Evolutionary conservation across 306 rosid species (phyloP).

Genomic region (Echinosophora koreensis): DNA sequence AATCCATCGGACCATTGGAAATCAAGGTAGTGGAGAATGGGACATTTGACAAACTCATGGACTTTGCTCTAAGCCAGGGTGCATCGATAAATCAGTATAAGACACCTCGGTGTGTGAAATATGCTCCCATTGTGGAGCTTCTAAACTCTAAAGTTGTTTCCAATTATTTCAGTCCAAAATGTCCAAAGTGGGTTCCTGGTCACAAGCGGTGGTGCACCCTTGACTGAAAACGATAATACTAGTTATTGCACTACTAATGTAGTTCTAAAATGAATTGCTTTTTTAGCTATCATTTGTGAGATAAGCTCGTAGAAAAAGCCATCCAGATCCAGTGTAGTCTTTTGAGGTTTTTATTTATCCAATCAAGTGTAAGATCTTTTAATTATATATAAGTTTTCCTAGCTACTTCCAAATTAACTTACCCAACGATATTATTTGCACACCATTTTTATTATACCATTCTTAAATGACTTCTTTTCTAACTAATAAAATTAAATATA

Average conservation of each 20-base stretch:
- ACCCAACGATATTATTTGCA: not conserved
- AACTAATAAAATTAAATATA: no score
- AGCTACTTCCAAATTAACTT: not conserved
- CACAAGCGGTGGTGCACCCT: slow-evolving; percentile 49
- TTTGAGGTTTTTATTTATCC: not conserved
- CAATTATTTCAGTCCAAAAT: slow-evolving; percentile 56
- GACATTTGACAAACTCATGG: slow-evolving; percentile 70
- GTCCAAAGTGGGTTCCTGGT: slow-evolving; percentile 65
- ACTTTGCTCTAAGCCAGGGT: slow-evolving; percentile 61
- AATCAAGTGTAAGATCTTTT: slow-evolving; percentile 25
- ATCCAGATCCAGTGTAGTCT: slow-evolving; percentile 9
- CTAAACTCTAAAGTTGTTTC: slow-evolving; percentile 52
- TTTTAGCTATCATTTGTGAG: slow-evolving; percentile 23
- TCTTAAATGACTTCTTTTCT: not conserved
- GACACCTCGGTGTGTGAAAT: slow-evolving; percentile 65
- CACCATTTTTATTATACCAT: not conserved
- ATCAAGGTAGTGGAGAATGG: slow-evolving; percentile 65
- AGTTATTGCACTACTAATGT: not conserved
- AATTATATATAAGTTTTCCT: not conserved
- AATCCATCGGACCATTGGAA: slow-evolving; percentile 69
- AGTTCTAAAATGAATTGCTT: slow-evolving; percentile 2
- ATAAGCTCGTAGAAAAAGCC: slow-evolving; percentile 2
- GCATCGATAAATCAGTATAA: slow-evolving; percentile 77
- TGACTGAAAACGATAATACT: not conserved
- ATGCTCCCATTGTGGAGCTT: slow-evolving; percentile 55